Evolutionary conservation across 495 filamentous ascomycete species (phyloP).

Genomic region (Tirmania nivea): DNA sequence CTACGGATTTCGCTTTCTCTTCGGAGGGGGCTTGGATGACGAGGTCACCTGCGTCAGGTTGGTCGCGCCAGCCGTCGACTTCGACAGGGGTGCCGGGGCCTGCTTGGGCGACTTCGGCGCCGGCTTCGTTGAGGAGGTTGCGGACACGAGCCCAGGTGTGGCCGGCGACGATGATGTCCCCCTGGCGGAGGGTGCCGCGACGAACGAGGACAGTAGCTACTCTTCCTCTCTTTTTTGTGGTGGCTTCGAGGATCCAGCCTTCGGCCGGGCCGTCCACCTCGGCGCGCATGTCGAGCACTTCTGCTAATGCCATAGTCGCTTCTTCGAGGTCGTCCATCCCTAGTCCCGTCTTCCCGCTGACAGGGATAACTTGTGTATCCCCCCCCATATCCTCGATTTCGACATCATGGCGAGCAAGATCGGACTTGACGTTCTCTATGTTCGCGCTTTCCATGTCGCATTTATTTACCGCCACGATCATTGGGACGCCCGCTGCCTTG

Average conservation of each 20-base stretch:
- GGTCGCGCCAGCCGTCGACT: slow-evolving; percentile 82
- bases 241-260: slow-evolving; percentile 89
- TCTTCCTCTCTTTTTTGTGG: slow-evolving; percentile 65
- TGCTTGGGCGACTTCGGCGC: slow-evolving; percentile 46
- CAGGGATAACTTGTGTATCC: slow-evolving; percentile 73
- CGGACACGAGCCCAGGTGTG: slow-evolving; percentile 65
- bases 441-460: slow-evolving; percentile 70
- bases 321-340: slow-evolving; percentile 90
- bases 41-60: slow-evolving; percentile 71
- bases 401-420: slow-evolving; percentile 63
- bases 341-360: slow-evolving; percentile 81
- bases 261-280: slow-evolving; percentile 57
- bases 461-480: slow-evolving; percentile 98
- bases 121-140: slow-evolving; percentile 65
- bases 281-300: slow-evolving; percentile 75
- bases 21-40: slow-evolving; percentile 65
- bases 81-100: slow-evolving; percentile 77
- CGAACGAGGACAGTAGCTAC: slow-evolving; percentile 77
- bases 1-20: slow-evolving; percentile 56
- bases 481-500: slow-evolving; percentile 68
- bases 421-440: slow-evolving; percentile 62
- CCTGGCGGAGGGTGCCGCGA: slow-evolving; percentile 59
- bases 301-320: slow-evolving; percentile 57
- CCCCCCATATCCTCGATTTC: slow-evolving; percentile 91
- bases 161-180: slow-evolving; percentile 76